Base-by-base conservation (phyloP, 2,329 filamentous ascomycete genomes). In the Neobulgaria alba region DNA sequence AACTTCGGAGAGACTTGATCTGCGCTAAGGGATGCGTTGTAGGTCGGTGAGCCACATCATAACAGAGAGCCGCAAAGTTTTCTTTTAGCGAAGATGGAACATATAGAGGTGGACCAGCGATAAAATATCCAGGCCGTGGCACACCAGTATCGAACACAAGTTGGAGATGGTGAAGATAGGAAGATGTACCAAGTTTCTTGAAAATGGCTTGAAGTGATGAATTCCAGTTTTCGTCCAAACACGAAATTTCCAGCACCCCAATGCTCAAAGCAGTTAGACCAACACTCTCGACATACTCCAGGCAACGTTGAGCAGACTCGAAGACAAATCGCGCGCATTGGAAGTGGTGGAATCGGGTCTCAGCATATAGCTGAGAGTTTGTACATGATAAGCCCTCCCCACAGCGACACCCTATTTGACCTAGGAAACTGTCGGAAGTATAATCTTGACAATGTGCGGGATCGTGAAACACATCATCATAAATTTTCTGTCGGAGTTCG, bases 401-500 rank as follows among this genome's bases (percentile, higher is more conserved):
- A 30, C 44, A 49, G n/a, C 36, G 38, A 32, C 48, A 48, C 3
- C 39, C 45, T 12, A 16, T 23, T 8, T 33, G 30, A 3, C 26
- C 18, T 23, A 19, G 15, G n/a, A 8, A 33, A 19, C 33, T 20
- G 17, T 34, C 3, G 9, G 23, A 16, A 20, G 34, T 18, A 14
- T 20, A 15, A 30, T n/a, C 9, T 16, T 16, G 20, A 18, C 30
- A n/a, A 20, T 33, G 5, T 12, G 17, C 12, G 7, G 12, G 10
- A 12, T 23, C 10, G 17, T 48, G 45, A 20, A 47, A 50, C 17
- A 50, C 21, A n/a, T 48, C 29, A 7, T 32, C 19, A 39, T 50
- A 52, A 16, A 52, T 47, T 12, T 44, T 26, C 8, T 39, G 29
- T 29, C 45, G 45, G 10, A 53, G 29, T 29, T 51, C 50, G n/a